Conservation (phyloP, 2,329 filamentous ascomycete species). For the Magnaporthiopsis poae region DNA sequence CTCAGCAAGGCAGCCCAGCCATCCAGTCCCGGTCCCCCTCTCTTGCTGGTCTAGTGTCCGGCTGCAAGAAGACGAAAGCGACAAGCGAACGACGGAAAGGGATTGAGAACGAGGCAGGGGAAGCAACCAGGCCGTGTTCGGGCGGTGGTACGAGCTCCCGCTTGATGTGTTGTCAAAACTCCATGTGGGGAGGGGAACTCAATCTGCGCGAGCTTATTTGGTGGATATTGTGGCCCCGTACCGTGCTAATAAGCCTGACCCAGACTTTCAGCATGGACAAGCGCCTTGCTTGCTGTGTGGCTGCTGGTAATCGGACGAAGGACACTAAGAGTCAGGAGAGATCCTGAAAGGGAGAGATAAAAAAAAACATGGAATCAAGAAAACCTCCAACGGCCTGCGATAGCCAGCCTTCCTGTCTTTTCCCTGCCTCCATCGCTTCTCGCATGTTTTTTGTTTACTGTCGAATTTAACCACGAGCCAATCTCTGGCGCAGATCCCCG, state of each 20-base stretch:
- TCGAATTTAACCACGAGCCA: not conserved
- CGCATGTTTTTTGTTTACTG: not conserved
- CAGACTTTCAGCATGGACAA: not conserved
- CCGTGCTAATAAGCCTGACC: not conserved
- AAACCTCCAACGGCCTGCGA: not conserved
- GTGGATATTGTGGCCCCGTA: not conserved
- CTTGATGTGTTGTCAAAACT: conserved; percentile 3
- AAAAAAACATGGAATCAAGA: not conserved
- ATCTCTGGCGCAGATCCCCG: not conserved
- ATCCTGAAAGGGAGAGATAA: not conserved
- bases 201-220: conserved; percentile 6
- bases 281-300: not conserved
- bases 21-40: not conserved
- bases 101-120: not conserved
- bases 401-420: not conserved
- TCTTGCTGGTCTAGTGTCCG: not conserved
- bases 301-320: not conserved
- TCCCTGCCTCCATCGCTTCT: not conserved
- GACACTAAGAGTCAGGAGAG: not conserved
- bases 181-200: not conserved
- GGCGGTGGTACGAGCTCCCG: not conserved
- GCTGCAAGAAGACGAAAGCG: not conserved
- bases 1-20: conserved; percentile 1
- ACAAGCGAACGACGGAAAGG: not conserved
- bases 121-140: not conserved